These are phyloP conservation scores for Leccinum truebloodii DNA, from an alignment of 768 basidiomycete species.

Conservation along the genomic window DNA sequence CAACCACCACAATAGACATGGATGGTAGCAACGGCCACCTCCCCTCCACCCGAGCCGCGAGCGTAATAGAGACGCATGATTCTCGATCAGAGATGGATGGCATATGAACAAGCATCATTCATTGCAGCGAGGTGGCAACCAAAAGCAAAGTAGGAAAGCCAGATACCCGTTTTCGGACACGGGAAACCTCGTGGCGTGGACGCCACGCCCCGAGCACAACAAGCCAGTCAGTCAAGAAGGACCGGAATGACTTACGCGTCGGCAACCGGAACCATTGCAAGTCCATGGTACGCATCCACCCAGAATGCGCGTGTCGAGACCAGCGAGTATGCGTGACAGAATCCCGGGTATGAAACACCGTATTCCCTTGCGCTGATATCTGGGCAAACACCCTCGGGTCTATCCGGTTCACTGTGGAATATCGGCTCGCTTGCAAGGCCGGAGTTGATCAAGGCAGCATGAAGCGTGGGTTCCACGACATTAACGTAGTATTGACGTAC, in stretches of 20 bases:
- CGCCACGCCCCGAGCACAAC: constrained; percentile 8
- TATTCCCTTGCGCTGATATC: constrained; percentile 5
- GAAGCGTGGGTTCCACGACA: constrained; percentile 34
- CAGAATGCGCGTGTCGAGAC: constrained; percentile 84
- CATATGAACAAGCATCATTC: constrained; percentile 18
- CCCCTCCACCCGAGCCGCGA: constrained; percentile 7
- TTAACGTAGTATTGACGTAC: constrained; percentile 34
- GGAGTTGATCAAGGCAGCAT: constrained; percentile 10
- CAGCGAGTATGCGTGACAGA: constrained; percentile 48
- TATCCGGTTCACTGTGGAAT: neutral
- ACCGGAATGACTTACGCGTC: constrained; percentile 59
- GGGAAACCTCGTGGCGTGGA: constrained; percentile 20
- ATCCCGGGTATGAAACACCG: constrained; percentile 29
- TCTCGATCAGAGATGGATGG: constrained; percentile 18
- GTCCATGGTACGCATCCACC: constrained; percentile 76
- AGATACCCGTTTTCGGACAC: constrained; percentile 13
- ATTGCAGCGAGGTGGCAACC: constrained; percentile 15
- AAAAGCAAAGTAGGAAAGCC: neutral
- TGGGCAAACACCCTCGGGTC: constrained; percentile 1
- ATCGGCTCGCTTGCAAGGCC: constrained; percentile 3
- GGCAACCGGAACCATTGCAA: constrained; percentile 84
- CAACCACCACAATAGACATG: constrained; percentile 12
- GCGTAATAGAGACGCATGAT: constrained; percentile 17
- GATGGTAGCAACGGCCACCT: constrained; percentile 25
- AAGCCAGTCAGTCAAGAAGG: constrained; percentile 2